Conservation (phyloP, 768 basidiomycete species). For the Hortiboletus campestris region DNA sequence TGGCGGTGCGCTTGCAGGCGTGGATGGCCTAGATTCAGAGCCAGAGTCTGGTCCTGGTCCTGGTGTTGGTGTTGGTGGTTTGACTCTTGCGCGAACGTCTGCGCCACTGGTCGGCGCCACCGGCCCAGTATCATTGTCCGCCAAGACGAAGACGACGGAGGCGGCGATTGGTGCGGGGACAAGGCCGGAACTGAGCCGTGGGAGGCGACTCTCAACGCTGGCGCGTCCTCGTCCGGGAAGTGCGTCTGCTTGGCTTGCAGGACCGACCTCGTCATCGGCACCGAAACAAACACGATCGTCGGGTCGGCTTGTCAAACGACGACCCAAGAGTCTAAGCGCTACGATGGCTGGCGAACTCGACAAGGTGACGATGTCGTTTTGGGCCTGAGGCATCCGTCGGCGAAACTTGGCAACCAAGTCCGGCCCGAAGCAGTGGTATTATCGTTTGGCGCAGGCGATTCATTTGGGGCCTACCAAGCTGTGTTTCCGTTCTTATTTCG, state of each 20-base stretch:
- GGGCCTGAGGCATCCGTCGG: neutral
- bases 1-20: neutral
- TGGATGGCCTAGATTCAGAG: neutral
- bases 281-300: neutral
- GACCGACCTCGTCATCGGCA: slow-evolving; percentile 6
- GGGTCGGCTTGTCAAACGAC: slow-evolving; percentile 9
- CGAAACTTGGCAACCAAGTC: neutral
- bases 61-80: neutral
- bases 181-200: neutral
- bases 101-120: slow-evolving; percentile 15
- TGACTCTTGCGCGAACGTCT: neutral
- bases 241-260: neutral
- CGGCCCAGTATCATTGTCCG: neutral
- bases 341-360: neutral
- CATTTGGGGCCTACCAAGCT: slow-evolving; percentile 2
- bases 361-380: neutral
- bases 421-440: neutral
- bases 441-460: neutral
- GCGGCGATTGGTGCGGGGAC: neutral
- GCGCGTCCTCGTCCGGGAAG: slow-evolving; percentile 1
- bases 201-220: neutral
- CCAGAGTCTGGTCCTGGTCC: neutral
- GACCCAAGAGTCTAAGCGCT: slow-evolving; percentile 1
- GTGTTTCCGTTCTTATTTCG: neutral
- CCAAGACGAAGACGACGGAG: too few relatives aligned